Base-by-base conservation (phyloP, 2,329 filamentous ascomycete genomes). In the Fusarium devonianum region DNA sequence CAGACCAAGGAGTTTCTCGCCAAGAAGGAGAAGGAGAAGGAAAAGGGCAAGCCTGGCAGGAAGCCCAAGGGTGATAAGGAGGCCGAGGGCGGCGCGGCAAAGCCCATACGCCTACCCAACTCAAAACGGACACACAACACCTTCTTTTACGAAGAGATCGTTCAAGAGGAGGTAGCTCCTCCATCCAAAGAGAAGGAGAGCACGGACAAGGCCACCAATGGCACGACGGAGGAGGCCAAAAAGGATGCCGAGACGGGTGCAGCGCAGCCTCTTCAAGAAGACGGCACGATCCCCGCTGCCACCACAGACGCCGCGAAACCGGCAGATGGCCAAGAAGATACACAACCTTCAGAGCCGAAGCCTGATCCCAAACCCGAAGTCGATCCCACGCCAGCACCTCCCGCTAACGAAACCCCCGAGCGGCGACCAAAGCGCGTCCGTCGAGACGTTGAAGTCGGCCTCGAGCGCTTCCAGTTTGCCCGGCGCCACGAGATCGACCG, bases 1-100 rank as follows among this genome's bases (percentile, higher is more conserved):
- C 89, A 91, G 69, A 90, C 90, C 61, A 84, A 85, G 61, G 90
- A 94, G 64, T 93, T 92, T 63, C 75, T 94, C 5, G 90, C 89
- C 8, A 89, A 90, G 73, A 91, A 90, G 69, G 89, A 93, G 67
- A 88, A 86, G 67, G 88, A 92, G 66, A 92, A 84, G 70, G 62
- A 81, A 49, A 76, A 79, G 16, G 84, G 81, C 60, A 88, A 87
- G 64, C 79, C 80, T 30, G 79, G 75, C 8, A 63, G 73, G 21
- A 75, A 75, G 58, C 60, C 62, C 16, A 85, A 86, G 62, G 80
- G 50, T 5, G 63, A 80, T 25, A 80, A 83, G 64, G 82, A 86
- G 21, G 75, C 73, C 7, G 81, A 82, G 38, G 74, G 71, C n/a
- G n/a, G n/a, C 8, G 72, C 78, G 6, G 79, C 82, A 12, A 88